Percentiles rank a stretch among this genome's conserved stretches.
Conservation (phyloP, 2,329 filamentous ascomycete species). For the Pseudogymnoascus sp. region DNA sequence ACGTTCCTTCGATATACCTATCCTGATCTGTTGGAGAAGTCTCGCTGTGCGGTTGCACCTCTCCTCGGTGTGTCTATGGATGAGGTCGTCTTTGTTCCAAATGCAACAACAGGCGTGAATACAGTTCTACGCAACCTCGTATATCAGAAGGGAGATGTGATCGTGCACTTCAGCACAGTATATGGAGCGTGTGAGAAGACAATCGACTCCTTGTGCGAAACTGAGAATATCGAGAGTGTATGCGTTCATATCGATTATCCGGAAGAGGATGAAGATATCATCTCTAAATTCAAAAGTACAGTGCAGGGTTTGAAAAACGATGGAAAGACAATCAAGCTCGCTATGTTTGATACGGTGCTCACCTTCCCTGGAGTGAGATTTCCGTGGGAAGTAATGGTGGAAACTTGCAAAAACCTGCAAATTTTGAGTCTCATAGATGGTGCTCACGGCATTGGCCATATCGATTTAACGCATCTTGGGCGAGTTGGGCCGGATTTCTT, state of each 20-base stretch:
- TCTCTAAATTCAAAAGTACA: slow-evolving; percentile 51
- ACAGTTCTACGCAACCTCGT: slow-evolving; percentile 67
- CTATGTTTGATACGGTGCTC: slow-evolving; percentile 75
- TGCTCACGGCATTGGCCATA: slow-evolving; percentile 70
- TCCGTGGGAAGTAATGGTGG: slow-evolving; percentile 64
- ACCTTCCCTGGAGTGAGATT: slow-evolving; percentile 72
- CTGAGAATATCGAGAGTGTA: slow-evolving; percentile 14
- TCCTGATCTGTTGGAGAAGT: slow-evolving; percentile 55
- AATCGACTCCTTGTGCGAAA: slow-evolving; percentile 44
- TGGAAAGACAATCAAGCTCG: slow-evolving; percentile 61
- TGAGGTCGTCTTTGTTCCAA: slow-evolving; percentile 69
- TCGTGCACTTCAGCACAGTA: slow-evolving; percentile 70
- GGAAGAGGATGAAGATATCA: slow-evolving; percentile 59
- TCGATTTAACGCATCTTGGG: slow-evolving; percentile 63
- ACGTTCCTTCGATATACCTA: slow-evolving; percentile 66
- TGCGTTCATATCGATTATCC: slow-evolving; percentile 61
- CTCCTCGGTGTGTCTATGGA: slow-evolving; percentile 59
- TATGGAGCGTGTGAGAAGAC: slow-evolving; percentile 75
- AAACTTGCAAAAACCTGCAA: slow-evolving; percentile 57
- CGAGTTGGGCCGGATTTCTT: slow-evolving; percentile 76
- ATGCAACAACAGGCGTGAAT: slow-evolving; percentile 73
- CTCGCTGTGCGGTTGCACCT: slow-evolving; percentile 56
- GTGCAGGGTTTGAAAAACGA: slow-evolving; percentile 45
- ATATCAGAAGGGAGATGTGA: slow-evolving; percentile 62
- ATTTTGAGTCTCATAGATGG: slow-evolving; percentile 74